phyloP scores from a whole-genome alignment of 1,139 yeast species.

The Yamadazyma taylorii region DNA sequence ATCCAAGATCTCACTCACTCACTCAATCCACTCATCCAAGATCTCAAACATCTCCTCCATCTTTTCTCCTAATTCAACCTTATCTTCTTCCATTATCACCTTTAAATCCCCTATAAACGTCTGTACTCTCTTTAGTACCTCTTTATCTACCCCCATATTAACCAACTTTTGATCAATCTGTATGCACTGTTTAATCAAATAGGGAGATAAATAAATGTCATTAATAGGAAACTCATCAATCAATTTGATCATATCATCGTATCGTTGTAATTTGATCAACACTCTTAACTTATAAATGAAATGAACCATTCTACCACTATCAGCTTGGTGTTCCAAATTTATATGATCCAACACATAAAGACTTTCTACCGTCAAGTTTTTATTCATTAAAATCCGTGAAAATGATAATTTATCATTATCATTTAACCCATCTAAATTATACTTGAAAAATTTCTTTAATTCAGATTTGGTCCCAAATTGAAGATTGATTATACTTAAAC shows the following conservation, averaged over 20 bases:
- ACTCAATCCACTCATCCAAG: conserved; percentile 27
- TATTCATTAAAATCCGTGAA: conserved; percentile 33
- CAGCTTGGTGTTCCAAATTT: conserved; percentile 15
- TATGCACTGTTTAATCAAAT: conserved; percentile 32
- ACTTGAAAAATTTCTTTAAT: conserved; percentile 17
- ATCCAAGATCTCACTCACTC: no score
- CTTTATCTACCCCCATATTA: conserved; percentile 8
- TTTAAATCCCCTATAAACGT: conserved; percentile 38
- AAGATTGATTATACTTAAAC: conserved; percentile 17
- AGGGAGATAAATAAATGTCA: conserved; percentile 34
- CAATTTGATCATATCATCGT: conserved; percentile 18
- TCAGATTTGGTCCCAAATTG: conserved; percentile 18
- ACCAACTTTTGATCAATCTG: conserved; percentile 27
- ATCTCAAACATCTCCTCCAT: conserved; percentile 23
- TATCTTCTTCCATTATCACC: conserved; percentile 31
- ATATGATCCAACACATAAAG: conserved; percentile 24
- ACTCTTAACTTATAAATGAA: conserved; percentile 27
- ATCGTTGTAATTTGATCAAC: conserved; percentile 21
- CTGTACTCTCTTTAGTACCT: conserved; percentile 21
- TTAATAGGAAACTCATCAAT: conserved; percentile 34
- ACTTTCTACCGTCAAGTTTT: conserved; percentile 26
- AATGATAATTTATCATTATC: conserved; percentile 32
- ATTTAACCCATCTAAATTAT: conserved; percentile 17
- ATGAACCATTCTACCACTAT: conserved; percentile 25
- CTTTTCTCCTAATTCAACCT: conserved; percentile 21